These are phyloP conservation scores for Russula compacta DNA, from an alignment of 768 basidiomycete species.

Conservation along the genomic window DNA sequence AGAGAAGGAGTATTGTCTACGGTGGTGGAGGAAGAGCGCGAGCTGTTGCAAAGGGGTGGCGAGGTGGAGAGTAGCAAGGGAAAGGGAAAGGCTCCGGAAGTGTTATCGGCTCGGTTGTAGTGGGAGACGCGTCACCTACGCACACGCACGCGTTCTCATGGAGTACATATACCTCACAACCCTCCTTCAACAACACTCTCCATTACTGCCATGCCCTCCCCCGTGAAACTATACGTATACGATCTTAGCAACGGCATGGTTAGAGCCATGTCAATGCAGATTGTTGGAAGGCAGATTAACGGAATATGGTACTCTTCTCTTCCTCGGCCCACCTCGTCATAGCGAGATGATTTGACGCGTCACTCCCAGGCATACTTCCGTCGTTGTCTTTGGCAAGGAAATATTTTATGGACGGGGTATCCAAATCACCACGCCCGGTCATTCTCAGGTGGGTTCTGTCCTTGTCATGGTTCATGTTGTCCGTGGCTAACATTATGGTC, in stretches of 20 bases:
- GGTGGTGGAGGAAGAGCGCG: constrained; percentile 53
- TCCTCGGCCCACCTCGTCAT: not conserved
- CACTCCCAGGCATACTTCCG: constrained; percentile 73
- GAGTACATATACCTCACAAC: not conserved
- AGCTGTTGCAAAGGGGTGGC: not conserved
- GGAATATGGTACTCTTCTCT: constrained; percentile 71
- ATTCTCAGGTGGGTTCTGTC: constrained; percentile 59
- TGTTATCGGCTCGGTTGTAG: constrained; percentile 1
- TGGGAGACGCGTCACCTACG: constrained; percentile 16
- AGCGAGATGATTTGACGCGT: constrained; percentile 6
- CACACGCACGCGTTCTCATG: not conserved
- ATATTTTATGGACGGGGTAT: constrained; percentile 91
- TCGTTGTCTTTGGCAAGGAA: constrained; percentile 81
- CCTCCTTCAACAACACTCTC: not conserved
- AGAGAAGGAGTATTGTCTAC: constrained; percentile 57
- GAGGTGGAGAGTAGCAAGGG: not conserved
- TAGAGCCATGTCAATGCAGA: constrained; percentile 61
- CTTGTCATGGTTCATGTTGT: not conserved
- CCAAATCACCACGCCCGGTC: constrained; percentile 56
- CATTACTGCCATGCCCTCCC: constrained; percentile 12
- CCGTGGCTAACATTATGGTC: not conserved
- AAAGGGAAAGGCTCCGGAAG: not conserved
- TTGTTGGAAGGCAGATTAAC: constrained; percentile 85
- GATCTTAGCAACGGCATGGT: constrained; percentile 88
- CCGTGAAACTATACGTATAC: constrained; percentile 81